Evolutionary conservation across 2,329 filamentous ascomycete species (phyloP).

Genomic region (Colletotrichum eleusines): DNA sequence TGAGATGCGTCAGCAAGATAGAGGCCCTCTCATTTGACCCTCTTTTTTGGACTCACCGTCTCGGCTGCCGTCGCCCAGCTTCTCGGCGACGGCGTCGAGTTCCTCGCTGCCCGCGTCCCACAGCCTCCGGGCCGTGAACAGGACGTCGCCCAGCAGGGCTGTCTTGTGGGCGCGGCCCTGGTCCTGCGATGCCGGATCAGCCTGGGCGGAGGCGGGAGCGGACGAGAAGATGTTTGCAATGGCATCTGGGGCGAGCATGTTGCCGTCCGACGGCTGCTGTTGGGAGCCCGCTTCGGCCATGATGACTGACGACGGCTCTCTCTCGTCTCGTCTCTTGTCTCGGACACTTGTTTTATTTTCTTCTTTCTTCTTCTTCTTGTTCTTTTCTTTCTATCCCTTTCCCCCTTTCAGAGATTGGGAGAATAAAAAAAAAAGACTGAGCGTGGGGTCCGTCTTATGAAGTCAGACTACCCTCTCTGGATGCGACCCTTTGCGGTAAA

Average conservation of each 20-base stretch:
- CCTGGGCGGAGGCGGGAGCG: slow-evolving; percentile 22
- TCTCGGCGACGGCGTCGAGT: slow-evolving; percentile 62
- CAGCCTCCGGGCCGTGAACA: slow-evolving; percentile 54
- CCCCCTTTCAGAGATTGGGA: no score
- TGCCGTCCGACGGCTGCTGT: slow-evolving; percentile 17
- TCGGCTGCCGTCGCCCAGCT: slow-evolving; percentile 67
- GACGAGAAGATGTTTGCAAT: slow-evolving; percentile 24
- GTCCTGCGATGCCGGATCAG: slow-evolving; percentile 23
- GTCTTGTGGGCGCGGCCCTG: slow-evolving; percentile 25
- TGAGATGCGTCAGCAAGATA: slow-evolving; percentile 38
- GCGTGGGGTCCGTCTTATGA: neutral
- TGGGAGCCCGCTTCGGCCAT: slow-evolving; percentile 16
- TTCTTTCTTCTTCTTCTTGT: neutral
- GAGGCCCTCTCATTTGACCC: neutral
- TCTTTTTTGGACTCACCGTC: slow-evolving; percentile 58
- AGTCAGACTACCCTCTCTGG: neutral
- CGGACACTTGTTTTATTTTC: neutral
- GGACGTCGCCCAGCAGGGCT: slow-evolving; percentile 47
- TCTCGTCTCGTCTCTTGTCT: neutral
- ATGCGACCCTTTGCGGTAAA: neutral
- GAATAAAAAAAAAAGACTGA: neutral
- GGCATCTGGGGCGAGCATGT: slow-evolving; percentile 20
- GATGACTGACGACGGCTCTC: neutral
- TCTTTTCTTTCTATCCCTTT: neutral
- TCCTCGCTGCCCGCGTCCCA: slow-evolving; percentile 56